Evolutionary conservation across 208 protist genomes (phyloP).

Genomic region (Wallacemonas sp.): DNA sequence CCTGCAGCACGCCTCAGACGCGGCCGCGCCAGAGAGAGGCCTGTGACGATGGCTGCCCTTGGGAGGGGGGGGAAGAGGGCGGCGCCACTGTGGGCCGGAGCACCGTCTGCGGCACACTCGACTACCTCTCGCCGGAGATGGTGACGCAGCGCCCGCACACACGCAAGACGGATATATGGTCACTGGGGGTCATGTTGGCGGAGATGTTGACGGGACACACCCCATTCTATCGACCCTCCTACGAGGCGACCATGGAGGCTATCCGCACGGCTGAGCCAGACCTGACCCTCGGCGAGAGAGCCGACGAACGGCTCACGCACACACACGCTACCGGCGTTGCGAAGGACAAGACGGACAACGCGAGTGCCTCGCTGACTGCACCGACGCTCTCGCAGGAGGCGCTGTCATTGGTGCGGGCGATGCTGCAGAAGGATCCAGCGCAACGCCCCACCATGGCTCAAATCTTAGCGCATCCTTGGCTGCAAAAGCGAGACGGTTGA

Average conservation of each 20-base stretch:
- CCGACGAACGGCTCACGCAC: too few species aligned
- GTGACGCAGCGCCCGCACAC: conserved; percentile 61
- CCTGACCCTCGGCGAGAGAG: conserved; percentile 18
- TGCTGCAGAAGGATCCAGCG: conserved; percentile 70
- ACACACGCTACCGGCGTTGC: too few species aligned
- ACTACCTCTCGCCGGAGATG: conserved; percentile 99
- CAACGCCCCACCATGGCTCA: conserved; percentile 53
- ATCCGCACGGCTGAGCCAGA: conserved; percentile 49
- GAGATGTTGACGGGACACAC: conserved; percentile 82
- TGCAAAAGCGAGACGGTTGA: conserved; percentile 48
- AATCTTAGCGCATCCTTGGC: conserved; percentile 71
- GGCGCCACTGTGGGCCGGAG: conserved; percentile 16
- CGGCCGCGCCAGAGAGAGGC: too few species aligned
- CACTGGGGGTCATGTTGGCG: conserved; percentile 79
- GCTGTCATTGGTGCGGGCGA: conserved; percentile 34
- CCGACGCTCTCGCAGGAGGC: conserved; percentile 27
- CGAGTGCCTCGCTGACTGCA: not conserved
- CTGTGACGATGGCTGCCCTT: too few species aligned
- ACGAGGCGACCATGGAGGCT: conserved; percentile 55
- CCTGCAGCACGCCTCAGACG: not conserved
- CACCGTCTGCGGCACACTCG: conserved; percentile 97
- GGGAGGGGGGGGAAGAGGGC: not conserved
- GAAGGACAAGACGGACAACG: too few species aligned
- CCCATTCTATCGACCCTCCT: conserved; percentile 63
- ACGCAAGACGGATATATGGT: conserved; percentile 85